These are phyloP conservation scores for Golovinomyces cichoracearum DNA, from an alignment of 2,329 filamentous ascomycete genomes.

Conservation along the genomic window DNA sequence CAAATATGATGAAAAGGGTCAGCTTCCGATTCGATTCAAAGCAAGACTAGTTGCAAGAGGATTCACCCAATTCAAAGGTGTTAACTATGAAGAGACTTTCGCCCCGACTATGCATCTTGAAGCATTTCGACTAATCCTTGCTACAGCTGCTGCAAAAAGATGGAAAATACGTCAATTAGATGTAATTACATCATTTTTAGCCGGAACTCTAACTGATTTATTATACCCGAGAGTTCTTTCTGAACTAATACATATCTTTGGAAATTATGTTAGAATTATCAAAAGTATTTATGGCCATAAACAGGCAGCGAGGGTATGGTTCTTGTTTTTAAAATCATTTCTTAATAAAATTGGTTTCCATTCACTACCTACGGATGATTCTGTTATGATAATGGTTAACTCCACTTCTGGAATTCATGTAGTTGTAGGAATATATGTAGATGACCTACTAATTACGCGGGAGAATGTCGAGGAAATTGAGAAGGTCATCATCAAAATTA, in stretches of 20 bases:
- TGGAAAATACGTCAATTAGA: constrained; percentile 1
- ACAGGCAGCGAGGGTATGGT: constrained; percentile 12
- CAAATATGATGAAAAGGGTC: not conserved
- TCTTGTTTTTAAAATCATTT: constrained; percentile 5
- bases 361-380: not conserved
- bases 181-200: constrained; percentile 11
- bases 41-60: constrained; percentile 1
- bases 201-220: constrained; percentile 11
- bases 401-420: not conserved
- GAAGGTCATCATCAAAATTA: constrained; percentile 1
- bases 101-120: not conserved
- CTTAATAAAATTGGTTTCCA: not conserved
- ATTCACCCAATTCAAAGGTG: not conserved
- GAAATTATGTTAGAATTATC: constrained; percentile 7
- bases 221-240: constrained; percentile 11
- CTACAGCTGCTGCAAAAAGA: not conserved
- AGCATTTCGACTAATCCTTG: constrained; percentile 1
- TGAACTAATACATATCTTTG: constrained; percentile 3
- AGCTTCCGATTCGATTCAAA: not conserved
- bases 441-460: constrained; percentile 1
- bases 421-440: not conserved
- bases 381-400: not conserved
- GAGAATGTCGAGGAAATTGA: constrained; percentile 1
- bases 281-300: constrained; percentile 15
- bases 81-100: constrained; percentile 1